These are phyloP conservation scores for Arthroderma sp. DNA, from an alignment of 2,329 filamentous ascomycete genomes.

Conservation along the genomic window DNA sequence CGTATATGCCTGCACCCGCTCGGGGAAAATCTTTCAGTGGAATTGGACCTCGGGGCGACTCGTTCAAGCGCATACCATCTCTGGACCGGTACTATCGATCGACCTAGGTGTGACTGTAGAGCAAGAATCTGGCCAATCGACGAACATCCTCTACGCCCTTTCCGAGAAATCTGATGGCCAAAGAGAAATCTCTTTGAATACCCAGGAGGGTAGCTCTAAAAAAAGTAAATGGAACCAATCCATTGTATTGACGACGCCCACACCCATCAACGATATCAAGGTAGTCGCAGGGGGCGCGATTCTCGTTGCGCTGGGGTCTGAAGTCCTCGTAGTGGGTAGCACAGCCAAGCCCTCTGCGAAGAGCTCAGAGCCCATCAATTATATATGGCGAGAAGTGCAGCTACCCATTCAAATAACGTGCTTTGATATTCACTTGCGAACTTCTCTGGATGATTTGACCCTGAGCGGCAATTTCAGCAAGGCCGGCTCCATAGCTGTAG, in stretches of 20 bases:
- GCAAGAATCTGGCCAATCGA: too few relatives aligned
- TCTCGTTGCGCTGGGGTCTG: constrained; percentile 27
- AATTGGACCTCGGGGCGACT: constrained; percentile 41
- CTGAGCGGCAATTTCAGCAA: constrained; percentile 3
- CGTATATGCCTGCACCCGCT: constrained; percentile 40
- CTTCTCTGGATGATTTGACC: constrained; percentile 11
- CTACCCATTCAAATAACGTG: constrained; percentile 52
- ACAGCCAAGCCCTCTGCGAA: constrained; percentile 11
- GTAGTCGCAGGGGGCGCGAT: constrained; percentile 20
- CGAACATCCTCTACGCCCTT: constrained; percentile 24
- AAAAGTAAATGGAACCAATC: constrained; percentile 14
- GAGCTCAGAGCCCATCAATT: constrained; percentile 24
- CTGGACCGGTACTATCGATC: constrained; percentile 22
- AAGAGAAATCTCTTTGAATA: constrained; percentile 20
- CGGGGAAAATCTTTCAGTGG: constrained; percentile 42
- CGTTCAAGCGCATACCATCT: constrained; percentile 31
- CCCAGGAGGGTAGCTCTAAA: background rate
- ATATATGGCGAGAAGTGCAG: constrained; percentile 42
- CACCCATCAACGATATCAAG: constrained; percentile 19
- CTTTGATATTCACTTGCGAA: constrained; percentile 46
- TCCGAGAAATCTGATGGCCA: constrained; percentile 25
- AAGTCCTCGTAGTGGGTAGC: constrained; percentile 46
- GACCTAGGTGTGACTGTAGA: constrained; percentile 10
- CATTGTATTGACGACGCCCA: constrained; percentile 19
- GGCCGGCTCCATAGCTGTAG: constrained; percentile 34